A percentile compares a stretch with the other conserved stretches of the same genome.
Evolutionary conservation across 805 yeast species (phyloP).

Genomic region (Ogataea kodamae): DNA sequence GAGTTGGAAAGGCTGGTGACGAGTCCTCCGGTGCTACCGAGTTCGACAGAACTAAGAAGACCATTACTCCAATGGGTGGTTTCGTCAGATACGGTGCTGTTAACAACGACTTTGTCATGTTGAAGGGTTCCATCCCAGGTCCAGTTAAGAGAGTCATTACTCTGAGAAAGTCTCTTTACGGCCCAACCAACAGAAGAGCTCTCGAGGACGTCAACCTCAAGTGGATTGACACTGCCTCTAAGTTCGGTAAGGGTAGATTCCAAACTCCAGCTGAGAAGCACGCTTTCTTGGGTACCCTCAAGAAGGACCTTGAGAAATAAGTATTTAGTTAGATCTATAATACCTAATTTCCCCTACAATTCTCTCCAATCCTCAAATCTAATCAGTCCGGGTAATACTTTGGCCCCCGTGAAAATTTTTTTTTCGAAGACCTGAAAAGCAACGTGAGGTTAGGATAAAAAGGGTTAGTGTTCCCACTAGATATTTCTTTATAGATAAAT

Average conservation of each 20-base stretch:
- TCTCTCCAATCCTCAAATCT: neutral
- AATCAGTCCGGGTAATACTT: slow-evolving; percentile 8
- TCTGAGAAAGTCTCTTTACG: slow-evolving; percentile 97
- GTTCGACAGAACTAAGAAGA: slow-evolving; percentile 99
- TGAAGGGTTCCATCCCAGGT: slow-evolving; percentile 99
- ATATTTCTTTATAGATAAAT: slow-evolving; percentile 11
- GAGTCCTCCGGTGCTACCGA: slow-evolving; percentile 93
- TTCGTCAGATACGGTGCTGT: slow-evolving; percentile 99
- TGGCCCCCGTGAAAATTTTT: slow-evolving; percentile 12
- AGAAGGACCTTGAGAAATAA: slow-evolving; percentile 75
- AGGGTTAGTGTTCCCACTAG: slow-evolving; percentile 11
- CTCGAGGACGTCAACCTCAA: slow-evolving; percentile 93
- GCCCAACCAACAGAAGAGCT: slow-evolving; percentile 97
- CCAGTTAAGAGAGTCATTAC: slow-evolving; percentile 99
- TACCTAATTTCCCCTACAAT: slow-evolving; percentile 7
- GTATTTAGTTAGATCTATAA: slow-evolving; percentile 7
- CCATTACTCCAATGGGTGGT: slow-evolving; percentile 99
- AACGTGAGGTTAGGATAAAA: slow-evolving; percentile 11
- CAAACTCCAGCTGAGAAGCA: slow-evolving; percentile 99
- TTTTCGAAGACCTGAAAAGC: slow-evolving; percentile 7
- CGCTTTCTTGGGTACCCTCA: slow-evolving; percentile 99
- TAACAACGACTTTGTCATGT: slow-evolving; percentile 94
- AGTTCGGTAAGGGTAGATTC: slow-evolving; percentile 99
- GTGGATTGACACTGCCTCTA: slow-evolving; percentile 99
- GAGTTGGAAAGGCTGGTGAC: slow-evolving; percentile 96